These are phyloP conservation scores for Ehretia macrophylla DNA, from an alignment of 257 asterid genomes.

Conservation along the genomic window DNA sequence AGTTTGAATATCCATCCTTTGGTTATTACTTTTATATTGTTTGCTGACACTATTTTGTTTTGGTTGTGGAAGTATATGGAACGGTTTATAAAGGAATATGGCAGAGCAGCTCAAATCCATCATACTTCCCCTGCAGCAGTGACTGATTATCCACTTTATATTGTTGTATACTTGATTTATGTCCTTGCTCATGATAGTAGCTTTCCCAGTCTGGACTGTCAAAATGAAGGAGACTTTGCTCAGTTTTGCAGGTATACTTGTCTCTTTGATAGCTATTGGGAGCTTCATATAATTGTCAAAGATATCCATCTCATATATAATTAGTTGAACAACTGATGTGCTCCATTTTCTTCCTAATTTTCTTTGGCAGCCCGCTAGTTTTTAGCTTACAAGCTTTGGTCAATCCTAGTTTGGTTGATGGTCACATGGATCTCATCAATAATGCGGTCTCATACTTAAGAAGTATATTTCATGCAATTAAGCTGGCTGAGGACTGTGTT, in stretches of 20 bases:
- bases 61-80: conserved; percentile 60
- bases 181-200: conserved; percentile 66
- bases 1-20: conserved; percentile 6
- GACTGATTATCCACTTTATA: conserved; percentile 56
- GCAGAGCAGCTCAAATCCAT: conserved; percentile 43
- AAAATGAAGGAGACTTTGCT: conserved; percentile 44
- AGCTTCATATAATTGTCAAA: background rate
- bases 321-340: background rate
- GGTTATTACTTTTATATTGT: conserved; percentile 11
- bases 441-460: conserved; percentile 46
- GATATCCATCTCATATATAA: background rate
- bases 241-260: conserved; percentile 56
- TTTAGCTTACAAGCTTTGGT: conserved; percentile 54
- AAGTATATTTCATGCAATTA: conserved; percentile 67
- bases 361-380: conserved; percentile 65
- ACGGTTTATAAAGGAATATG: conserved; percentile 41
- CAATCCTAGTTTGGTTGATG: conserved; percentile 30
- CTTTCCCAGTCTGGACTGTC: conserved; percentile 62
- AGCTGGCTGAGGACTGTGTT: conserved; percentile 75
- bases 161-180: conserved; percentile 68
- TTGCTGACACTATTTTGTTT: conserved; percentile 14
- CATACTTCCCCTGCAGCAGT: conserved; percentile 33
- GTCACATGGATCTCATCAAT: conserved; percentile 28
- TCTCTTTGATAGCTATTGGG: conserved; percentile 5
- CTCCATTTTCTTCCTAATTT: conserved; percentile 15